phyloP scores from a whole-genome alignment of 2,329 filamentous ascomycete genomes.

The Aspergillus niger region DNA sequence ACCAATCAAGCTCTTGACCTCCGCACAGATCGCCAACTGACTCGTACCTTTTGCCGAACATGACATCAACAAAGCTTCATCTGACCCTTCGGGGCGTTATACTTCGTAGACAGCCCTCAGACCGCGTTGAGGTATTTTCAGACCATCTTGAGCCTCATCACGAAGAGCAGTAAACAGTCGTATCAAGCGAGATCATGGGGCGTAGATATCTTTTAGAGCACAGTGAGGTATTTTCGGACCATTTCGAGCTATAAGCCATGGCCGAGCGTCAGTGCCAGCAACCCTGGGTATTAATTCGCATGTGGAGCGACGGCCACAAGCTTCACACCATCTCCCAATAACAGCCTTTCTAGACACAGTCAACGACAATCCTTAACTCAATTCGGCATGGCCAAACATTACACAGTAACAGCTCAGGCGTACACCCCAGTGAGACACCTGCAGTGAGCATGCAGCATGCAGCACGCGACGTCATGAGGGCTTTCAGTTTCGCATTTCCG shows the following conservation, averaged over 20 bases:
- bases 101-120: no score
- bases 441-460: no score
- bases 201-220: no score
- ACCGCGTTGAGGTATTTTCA: no score
- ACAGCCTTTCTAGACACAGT: neutral
- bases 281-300: neutral
- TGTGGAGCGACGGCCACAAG: neutral
- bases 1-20: neutral
- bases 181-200: no score
- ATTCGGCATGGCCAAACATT: no score
- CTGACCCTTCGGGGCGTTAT: neutral
- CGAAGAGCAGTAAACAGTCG: no score
- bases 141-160: no score
- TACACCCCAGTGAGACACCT: no score
- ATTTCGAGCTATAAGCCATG: no score
- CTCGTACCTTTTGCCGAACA: neutral
- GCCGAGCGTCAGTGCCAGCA: neutral
- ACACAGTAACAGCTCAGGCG: no score
- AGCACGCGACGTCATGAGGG: neutral
- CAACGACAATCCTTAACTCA: neutral
- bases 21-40: neutral
- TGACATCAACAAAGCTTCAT: neutral
- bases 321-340: neutral
- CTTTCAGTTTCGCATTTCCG: neutral
- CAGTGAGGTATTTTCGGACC: no score